Evolutionary conservation across 805 yeast species (phyloP), one percentile per base, ranked within the genome.

Genomic region (Schizosaccharomyces octosporus): DNA sequence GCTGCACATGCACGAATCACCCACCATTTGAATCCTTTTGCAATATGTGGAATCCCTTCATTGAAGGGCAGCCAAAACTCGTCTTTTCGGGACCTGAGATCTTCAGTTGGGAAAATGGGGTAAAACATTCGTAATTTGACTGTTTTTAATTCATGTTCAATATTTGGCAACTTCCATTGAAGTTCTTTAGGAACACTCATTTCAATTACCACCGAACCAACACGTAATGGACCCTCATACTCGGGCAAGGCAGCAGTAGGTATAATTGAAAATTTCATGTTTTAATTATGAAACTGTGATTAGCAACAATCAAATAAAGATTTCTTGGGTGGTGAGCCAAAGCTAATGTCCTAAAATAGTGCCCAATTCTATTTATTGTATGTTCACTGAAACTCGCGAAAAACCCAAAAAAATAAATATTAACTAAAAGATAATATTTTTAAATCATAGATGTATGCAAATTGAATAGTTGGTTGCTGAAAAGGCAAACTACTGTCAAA

Each of bases 91-190:
- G 32, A 17, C 13, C 3, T 17, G 4, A 45, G 59, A 6, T 42
- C 55, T 3, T 48, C 61, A 21, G 36, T 21, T 15, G 39, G 45
- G 21, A 31, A 60, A 2, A 61, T 63, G 32, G 68, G 68, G 60
- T 66, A 66, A 51, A 65, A 64, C 27, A 65, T 61, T 21, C 68
- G 64, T 17, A 66, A 63, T 11, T 62, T 63, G 15, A 66, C 58
- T 2, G 68, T 64, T 59, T 63, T 64, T 13, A 64, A 62, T 17
- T 45, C 27, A 9, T 66, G 67, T 6, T 64, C 61, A 57, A 39
- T 57, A 9, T 17, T 36, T 9, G 19, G 6, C 7, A 32, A 36
- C 27, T 36, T 15, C 3, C 39, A 51, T 9, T 29, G 57, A 29
- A 51, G 45, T 41, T 36, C 48, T 24, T 27, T 9, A 15, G 63